A percentile compares a stretch with the other conserved stretches of the same genome.
Evolutionary conservation across 1,139 yeast genomes (phyloP).

Genomic region (Diutina sp.): DNA sequence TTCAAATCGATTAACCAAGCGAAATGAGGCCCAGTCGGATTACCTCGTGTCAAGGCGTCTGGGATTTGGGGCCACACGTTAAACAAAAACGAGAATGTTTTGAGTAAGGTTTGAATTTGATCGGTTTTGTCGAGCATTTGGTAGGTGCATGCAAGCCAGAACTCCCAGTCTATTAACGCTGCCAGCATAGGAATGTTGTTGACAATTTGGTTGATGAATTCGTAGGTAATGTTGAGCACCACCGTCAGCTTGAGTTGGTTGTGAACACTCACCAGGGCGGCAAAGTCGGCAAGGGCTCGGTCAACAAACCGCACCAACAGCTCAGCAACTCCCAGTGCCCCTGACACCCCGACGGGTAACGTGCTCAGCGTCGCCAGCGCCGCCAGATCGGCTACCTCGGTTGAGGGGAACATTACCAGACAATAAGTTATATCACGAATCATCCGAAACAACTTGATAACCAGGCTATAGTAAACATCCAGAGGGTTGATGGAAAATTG

Average conservation of each 20-base stretch:
- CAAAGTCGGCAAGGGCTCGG: constrained; percentile 21
- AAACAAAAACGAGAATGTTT: constrained; percentile 54
- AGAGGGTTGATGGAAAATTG: constrained; percentile 4
- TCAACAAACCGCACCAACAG: constrained; percentile 14
- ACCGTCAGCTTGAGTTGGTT: constrained; percentile 33
- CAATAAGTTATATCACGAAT: constrained; percentile 30
- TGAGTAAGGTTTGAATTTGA: constrained; percentile 48
- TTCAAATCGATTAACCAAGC: constrained; percentile 23
- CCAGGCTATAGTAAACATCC: constrained; percentile 24
- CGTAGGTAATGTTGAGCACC: constrained; percentile 31
- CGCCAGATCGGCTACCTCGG: background rate
- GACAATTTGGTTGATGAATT: constrained; percentile 29
- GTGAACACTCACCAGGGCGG: constrained; percentile 29
- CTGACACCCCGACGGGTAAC: background rate
- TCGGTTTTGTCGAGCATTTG: constrained; percentile 47
- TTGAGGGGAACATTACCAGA: constrained; percentile 3
- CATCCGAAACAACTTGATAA: constrained; percentile 29
- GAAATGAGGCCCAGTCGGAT: background rate
- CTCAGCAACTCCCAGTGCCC: background rate
- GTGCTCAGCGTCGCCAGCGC: background rate
- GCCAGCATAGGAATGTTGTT: constrained; percentile 15
- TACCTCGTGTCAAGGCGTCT: constrained; percentile 6
- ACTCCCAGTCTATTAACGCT: constrained; percentile 43
- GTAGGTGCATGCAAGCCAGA: constrained; percentile 56
- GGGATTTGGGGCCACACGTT: constrained; percentile 73